These are phyloP conservation scores for Apiospora aurea DNA, from an alignment of 2,329 filamentous ascomycete species.

Conservation along the genomic window DNA sequence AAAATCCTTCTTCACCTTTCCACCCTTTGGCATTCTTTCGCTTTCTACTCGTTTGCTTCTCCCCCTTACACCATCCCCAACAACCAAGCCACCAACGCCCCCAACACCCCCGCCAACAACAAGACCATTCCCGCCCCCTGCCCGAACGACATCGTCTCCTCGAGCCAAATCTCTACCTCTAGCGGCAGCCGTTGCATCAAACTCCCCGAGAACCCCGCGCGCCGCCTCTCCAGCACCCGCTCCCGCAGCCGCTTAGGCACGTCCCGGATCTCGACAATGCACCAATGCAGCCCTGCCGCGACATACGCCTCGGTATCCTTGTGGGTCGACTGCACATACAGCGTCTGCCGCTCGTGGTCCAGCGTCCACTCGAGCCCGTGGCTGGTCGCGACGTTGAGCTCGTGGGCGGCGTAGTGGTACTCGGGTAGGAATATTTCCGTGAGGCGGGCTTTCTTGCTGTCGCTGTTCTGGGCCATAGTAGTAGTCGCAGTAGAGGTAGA, in stretches of 20 bases:
- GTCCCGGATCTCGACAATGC: constrained; percentile 38
- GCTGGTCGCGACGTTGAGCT: constrained; percentile 37
- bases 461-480: background rate
- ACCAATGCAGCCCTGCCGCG: constrained; percentile 28
- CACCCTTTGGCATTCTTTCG: background rate
- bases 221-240: constrained; percentile 25
- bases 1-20: background rate
- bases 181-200: background rate
- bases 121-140: constrained; percentile 2
- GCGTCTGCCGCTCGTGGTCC: constrained; percentile 39
- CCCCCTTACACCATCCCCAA: background rate
- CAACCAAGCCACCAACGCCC: background rate
- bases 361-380: constrained; percentile 42
- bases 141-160: background rate
- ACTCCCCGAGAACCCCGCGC: background rate
- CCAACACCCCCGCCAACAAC: background rate
- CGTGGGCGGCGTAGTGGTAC: constrained; percentile 46
- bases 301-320: background rate
- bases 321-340: constrained; percentile 36
- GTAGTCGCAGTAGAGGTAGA: background rate
- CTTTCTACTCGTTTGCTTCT: background rate
- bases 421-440: constrained; percentile 49
- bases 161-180: constrained; percentile 13
- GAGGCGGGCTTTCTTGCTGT: constrained; percentile 34
- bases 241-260: constrained; percentile 34